Conservation (phyloP, 2,329 filamentous ascomycete species). For the Cladophialophora psammophila region DNA sequence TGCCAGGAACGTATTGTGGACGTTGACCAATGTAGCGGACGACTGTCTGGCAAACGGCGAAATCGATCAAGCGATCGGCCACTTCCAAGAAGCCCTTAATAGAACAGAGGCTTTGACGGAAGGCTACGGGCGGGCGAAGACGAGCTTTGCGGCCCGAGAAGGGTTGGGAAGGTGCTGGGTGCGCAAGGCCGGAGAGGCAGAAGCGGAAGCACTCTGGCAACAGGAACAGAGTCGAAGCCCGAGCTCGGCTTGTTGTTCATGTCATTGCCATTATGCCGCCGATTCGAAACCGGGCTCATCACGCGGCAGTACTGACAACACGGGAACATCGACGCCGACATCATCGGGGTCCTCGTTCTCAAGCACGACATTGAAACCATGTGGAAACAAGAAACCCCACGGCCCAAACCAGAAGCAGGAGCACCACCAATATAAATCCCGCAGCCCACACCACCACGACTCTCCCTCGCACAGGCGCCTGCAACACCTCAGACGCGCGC, state of each 20-base stretch:
- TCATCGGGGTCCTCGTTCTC: background rate
- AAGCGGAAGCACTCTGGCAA: background rate
- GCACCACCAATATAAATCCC: background rate
- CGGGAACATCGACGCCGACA: background rate
- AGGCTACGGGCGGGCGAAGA: slow-evolving; percentile 25
- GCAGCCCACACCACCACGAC: background rate
- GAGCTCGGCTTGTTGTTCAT: background rate
- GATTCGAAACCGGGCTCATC: background rate
- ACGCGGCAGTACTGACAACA: background rate
- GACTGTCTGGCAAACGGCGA: slow-evolving; percentile 17
- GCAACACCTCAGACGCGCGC: slow-evolving; percentile 5
- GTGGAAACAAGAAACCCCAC: background rate
- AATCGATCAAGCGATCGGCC: slow-evolving; percentile 10
- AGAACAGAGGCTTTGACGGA: slow-evolving; percentile 15
- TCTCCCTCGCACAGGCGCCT: background rate
- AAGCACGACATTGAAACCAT: background rate
- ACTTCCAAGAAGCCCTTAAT: slow-evolving; percentile 14
- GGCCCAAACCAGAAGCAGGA: background rate
- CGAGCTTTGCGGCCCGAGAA: slow-evolving; percentile 25
- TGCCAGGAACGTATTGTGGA: slow-evolving; percentile 27
- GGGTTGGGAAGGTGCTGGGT: slow-evolving; percentile 23
- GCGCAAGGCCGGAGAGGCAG: slow-evolving; percentile 2
- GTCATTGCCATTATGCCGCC: background rate
- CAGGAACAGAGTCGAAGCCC: slow-evolving; percentile 2
- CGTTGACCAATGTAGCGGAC: slow-evolving; percentile 30